Evolutionary conservation across 495 filamentous ascomycete genomes (phyloP), one percentile per base, ranked within the genome.

Genomic region (Trichoderma virens): DNA sequence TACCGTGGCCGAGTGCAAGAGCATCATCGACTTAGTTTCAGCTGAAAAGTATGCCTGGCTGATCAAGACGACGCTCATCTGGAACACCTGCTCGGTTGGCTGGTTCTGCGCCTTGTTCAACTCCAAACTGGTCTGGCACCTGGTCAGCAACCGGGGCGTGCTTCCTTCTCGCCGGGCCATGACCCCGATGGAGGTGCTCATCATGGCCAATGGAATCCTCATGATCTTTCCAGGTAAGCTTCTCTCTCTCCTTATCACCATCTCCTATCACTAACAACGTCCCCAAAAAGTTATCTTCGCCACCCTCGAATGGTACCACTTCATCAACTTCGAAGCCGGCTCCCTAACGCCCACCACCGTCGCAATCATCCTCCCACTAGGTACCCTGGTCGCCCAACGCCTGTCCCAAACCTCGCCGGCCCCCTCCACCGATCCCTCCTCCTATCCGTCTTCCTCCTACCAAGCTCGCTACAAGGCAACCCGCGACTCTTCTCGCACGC

Each of bases 71-170:
- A 76, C 78, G 60, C 80, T 86, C 64, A 85, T 83, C 43, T 70
- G 81, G 62, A 79, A 85, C 59, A 85, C 87, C 0, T 73, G 84
- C 25, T 86, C 83, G 64, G 88, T 95, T 71, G 90, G 82, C 73
- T 89, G 85, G 79, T 96, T 91, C 76, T 88, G 85, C 63, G 74
- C 79, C 30, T 72, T 94, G 64, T 96, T 97, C 73, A 83, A 86
- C 65, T 67, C 73, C 59, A 91, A 93, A 65, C 79, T 97, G 1
- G 83, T 83, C 61, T 79, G 80, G 63, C 75, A 77, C 66, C 71
- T 76, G 70, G 69, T 65, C 64, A 62, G 63, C 11, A 68, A 66
- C 59, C 65, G 75, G 32, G 70, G 64, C 59, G 70, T 76, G 31
- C 66, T 77, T 23, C 74, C 74, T 9, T 62, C 56, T 0, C 60